Evolutionary conservation across 306 rosid genomes (phyloP), one percentile per base, ranked within the genome.

Genomic region (Notholithocarpus densiflorus): DNA sequence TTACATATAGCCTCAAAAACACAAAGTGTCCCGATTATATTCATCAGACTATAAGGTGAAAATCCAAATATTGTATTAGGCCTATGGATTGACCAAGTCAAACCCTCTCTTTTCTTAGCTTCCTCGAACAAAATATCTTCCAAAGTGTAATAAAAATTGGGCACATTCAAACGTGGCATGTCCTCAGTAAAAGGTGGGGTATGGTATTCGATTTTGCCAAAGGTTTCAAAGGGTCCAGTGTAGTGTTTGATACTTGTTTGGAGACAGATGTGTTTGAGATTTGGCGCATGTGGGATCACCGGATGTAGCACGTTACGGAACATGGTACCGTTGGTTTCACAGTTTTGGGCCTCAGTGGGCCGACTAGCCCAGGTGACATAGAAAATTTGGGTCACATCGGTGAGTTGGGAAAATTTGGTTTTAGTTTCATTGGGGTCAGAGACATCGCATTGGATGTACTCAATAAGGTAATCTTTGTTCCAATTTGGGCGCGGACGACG

Each of bases 351-450:
- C 71, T 90, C 93, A 0, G 88, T 84, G 62, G 85, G 17, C 27
- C 87, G 87, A 23, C 3, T 78, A 9, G 85, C 57, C 97, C 93
- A 90, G 2, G 81, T 74, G 15, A 86, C 95, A 80, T 89, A 92
- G 83, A 92, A 92, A 68, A 92, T 20, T 86, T 92, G 89, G 2
- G 95, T 90, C 20, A 92, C 89, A 37, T 92, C 93, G 4, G 89
- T 70, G 10, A 92, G 68, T 1, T 37, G 72, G 15, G 95, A 89
- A 74, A 92, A 90, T 65, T 90, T 90, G 40, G 82, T 5, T 29
- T 86, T 21, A 57, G 89, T 74, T 48, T 92, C 92, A 9, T 71
- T 27, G 18, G 87, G 54, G 65, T 90, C 85, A 74, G 90, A 81
- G 89, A 92, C 13, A 26, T 92, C 95, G 82, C 93, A 92, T 76